Conservation (phyloP, 2,329 filamentous ascomycete species). For the Ilyonectria mors-panacis region DNA sequence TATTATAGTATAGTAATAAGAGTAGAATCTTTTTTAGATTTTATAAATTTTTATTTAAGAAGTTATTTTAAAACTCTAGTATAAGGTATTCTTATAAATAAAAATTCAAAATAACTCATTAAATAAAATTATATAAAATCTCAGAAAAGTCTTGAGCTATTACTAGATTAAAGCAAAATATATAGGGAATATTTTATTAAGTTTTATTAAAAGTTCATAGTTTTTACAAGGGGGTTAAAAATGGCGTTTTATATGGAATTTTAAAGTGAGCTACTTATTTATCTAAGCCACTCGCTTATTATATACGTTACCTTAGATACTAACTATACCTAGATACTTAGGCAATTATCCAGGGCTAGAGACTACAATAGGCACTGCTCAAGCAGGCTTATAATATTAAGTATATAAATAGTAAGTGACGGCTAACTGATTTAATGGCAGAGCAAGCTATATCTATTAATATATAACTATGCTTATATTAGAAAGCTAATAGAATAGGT, state of each 20-base stretch:
- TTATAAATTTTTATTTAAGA: neutral
- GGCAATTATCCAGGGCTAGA: conserved; percentile 32
- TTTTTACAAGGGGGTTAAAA: no score
- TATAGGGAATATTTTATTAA: no score
- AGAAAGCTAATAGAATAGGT: neutral
- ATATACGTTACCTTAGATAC: no score
- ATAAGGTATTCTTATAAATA: no score
- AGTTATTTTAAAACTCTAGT: neutral
- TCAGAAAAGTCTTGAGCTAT: neutral
- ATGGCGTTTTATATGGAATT: no score
- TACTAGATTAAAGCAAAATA: neutral
- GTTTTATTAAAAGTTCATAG: no score
- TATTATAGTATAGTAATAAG: no score
- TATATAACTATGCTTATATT: conserved; percentile 16
- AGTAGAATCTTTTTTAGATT: no score
- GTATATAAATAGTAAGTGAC: conserved; percentile 32
- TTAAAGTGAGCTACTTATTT: no score
- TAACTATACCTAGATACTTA: conserved; percentile 22
- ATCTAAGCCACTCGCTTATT: no score
- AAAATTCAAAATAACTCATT: neutral
- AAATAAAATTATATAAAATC: conserved; percentile 1
- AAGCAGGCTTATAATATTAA: conserved; percentile 20
- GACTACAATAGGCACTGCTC: conserved; percentile 34
- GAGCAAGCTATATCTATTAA: conserved; percentile 33
- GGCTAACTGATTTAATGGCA: conserved; percentile 34